These are phyloP conservation scores for Mortierella hygrophila DNA, from an alignment of 192 early-diverging fungal species.

Conservation along the genomic window DNA sequence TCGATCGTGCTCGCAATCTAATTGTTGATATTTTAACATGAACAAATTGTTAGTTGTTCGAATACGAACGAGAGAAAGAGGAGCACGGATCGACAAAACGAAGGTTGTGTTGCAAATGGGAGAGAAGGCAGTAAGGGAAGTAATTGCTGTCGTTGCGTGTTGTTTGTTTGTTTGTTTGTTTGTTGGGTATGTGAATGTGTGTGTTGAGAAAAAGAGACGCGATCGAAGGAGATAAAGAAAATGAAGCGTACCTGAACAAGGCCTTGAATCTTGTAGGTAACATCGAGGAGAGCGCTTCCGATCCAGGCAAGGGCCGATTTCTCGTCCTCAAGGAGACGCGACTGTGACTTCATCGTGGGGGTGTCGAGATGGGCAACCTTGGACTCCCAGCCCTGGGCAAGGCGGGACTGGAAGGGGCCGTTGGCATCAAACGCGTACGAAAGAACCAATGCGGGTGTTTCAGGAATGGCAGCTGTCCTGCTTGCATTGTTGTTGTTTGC, in stretches of 20 bases:
- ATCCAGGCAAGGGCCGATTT: conserved; percentile 69
- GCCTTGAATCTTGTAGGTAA: conserved; percentile 71
- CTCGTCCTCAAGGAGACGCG: conserved; percentile 47
- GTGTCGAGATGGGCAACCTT: conserved; percentile 61
- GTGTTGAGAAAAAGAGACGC: no score
- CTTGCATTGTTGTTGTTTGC: not conserved
- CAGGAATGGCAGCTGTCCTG: conserved; percentile 7
- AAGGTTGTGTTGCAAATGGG: not conserved
- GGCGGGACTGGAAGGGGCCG: conserved; percentile 49
- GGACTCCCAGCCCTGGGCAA: conserved; percentile 65
- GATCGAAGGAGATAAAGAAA: not conserved
- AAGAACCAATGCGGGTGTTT: conserved; percentile 52
- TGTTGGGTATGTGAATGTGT: not conserved
- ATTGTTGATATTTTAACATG: not conserved
- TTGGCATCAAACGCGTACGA: conserved; percentile 69
- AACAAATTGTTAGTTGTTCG: not conserved
- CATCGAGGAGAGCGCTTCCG: conserved; percentile 63
- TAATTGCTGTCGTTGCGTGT: not conserved
- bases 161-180: not conserved
- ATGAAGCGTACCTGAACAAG: conserved; percentile 64
- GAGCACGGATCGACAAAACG: not conserved
- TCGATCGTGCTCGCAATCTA: conserved; percentile 81
- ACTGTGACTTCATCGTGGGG: conserved; percentile 57
- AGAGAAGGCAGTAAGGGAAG: not conserved
- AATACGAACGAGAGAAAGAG: not conserved